A percentile compares a stretch with the other conserved stretches of the same genome.
Conservation (phyloP, 805 yeast species). For the Candida koratica region DNA sequence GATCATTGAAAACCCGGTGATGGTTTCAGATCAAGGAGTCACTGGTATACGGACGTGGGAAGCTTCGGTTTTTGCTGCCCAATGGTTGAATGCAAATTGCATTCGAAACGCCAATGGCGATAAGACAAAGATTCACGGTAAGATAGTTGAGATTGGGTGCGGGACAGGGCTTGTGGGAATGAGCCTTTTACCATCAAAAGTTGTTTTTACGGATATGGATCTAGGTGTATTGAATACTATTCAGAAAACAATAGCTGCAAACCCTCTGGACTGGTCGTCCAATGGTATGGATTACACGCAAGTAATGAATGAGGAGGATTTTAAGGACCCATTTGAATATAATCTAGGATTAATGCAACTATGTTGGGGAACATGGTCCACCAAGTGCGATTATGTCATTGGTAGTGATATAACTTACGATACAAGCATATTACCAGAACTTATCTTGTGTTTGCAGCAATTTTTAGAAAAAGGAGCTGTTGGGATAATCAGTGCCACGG, state of each 20-base stretch:
- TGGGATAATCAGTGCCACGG: conserved; percentile 67
- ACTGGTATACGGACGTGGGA: conserved; percentile 95
- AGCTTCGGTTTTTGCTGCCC: conserved; percentile 68
- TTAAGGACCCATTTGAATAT: conserved; percentile 1
- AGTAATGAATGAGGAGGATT: conserved; percentile 2
- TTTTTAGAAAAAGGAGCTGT: conserved; percentile 27
- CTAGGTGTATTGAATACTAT: conserved; percentile 48
- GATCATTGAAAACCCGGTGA: conserved; percentile 57
- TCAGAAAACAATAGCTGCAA: conserved; percentile 11
- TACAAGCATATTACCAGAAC: conserved; percentile 48
- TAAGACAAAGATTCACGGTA: conserved; percentile 2
- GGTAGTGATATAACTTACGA: conserved; percentile 94
- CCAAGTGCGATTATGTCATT: conserved; percentile 45
- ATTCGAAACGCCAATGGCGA: not conserved
- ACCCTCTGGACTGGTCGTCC: not conserved
- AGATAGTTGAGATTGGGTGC: conserved; percentile 72
- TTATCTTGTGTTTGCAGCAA: conserved; percentile 48
- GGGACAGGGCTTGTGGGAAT: conserved; percentile 85
- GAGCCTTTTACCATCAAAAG: conserved; percentile 25
- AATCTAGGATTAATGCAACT: conserved; percentile 16
- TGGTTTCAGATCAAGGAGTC: conserved; percentile 72
- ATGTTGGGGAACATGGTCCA: conserved; percentile 52
- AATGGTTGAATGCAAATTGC: conserved; percentile 23
- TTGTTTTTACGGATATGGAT: conserved; percentile 68
- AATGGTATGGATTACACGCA: conserved; percentile 31